Conservation (phyloP, 306 rosid genomes). For the apple (Malus domestica) region ASM211411v1 NC_041799.1:36592501-36593000, state of each 20-base stretch:
- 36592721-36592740: background rate
- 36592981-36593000: no score
- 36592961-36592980: no score
- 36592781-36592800: background rate
- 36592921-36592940: no score
- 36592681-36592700: background rate
- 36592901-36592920: no score
- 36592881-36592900: no score
- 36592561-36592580: background rate
- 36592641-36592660: background rate
- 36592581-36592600: background rate
- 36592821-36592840: background rate
- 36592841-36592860: background rate
- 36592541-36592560: background rate
- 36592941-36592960: no score
- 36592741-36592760: background rate
- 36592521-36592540: background rate
- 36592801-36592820: background rate
- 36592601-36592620: background rate
- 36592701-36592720: background rate
- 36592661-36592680: background rate
- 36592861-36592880: background rate
- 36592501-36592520: background rate
- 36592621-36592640: background rate
- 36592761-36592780: background rate